Evolutionary conservation across 495 filamentous ascomycete genomes (phyloP), one percentile per base, ranked within the genome.

Genomic region (Penicillium coffeae): DNA sequence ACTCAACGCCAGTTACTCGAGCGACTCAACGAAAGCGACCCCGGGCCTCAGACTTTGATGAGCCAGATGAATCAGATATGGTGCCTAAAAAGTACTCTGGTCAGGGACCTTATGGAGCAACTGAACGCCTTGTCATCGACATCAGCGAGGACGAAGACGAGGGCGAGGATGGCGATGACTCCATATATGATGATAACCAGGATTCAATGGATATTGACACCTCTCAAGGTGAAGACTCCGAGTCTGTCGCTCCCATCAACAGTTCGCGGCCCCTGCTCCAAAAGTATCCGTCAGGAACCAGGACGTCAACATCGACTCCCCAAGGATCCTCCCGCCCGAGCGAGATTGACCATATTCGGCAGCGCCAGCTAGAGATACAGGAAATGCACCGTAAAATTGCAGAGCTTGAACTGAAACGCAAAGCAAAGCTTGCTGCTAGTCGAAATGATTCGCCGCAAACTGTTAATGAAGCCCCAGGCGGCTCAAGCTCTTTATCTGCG

Each of bases 41-140:
- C n/a, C 86, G 87, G 36, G 90, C 90, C 30, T 78, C 88, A 12
- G 90, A 95, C 59, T 91, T 95, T 36, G 81, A 81, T 49, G 70
- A 81, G 52, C 45, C 70, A 41, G 41, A 70, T n/a, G n/a, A n/a
- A n/a, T n/a, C n/a, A n/a, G n/a, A n/a, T n/a, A n/a, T 68, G 13
- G 61, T 74, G n/a, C 58, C 74, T 21, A 93, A 88, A 58, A 80
- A 82, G 41, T 76, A 80, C 13, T 86, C 85, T 51, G 80, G 75
- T 25, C 77, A 66, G 3, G 56, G 58, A 13, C 48, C 47, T 6
- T n/a, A n/a, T n/a, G n/a, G n/a, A n/a, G n/a, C n/a, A n/a, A n/a
- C n/a, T n/a, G 57, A 61, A 27, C 70, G 64, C 41, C 65, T 80
- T 7, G 58, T 78, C 21, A 95, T 96, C 58, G 87, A 96, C 47